Percentiles rank a stretch among this genome's conserved stretches.
Conservation (phyloP, 768 basidiomycete genomes). For the Mrakia gelida region DNA sequence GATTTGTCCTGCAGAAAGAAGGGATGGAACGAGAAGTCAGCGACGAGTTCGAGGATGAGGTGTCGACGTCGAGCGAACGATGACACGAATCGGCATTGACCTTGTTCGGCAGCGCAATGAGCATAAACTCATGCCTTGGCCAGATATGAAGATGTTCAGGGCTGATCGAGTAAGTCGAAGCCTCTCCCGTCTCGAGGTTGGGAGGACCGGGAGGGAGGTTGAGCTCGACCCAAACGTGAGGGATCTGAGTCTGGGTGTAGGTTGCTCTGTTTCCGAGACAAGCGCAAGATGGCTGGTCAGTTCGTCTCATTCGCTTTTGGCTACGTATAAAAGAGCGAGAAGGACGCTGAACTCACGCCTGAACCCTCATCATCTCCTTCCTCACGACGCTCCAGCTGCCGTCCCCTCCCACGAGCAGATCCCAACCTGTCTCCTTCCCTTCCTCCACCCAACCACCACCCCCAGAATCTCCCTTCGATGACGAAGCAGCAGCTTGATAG, state of each 20-base stretch:
- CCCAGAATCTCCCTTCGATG: not conserved
- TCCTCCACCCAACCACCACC: constrained; percentile 27
- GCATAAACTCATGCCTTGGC: constrained; percentile 99
- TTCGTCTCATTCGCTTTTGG: too few relatives aligned
- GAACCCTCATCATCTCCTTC: constrained; percentile 89
- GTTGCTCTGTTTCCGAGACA: constrained; percentile 63
- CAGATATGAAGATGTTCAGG: constrained; percentile 97
- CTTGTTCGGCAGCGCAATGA: constrained; percentile 96
- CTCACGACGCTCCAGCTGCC: constrained; percentile 89
- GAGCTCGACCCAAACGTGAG: constrained; percentile 92
- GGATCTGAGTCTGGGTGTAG: constrained; percentile 91
- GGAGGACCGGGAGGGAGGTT: constrained; percentile 73
- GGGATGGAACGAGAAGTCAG: constrained; percentile 35
- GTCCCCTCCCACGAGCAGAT: constrained; percentile 71
- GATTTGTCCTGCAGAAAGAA: constrained; percentile 68
- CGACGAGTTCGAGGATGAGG: not conserved
- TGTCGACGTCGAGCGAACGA: constrained; percentile 33
- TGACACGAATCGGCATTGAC: constrained; percentile 51
- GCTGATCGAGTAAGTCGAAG: constrained; percentile 78
- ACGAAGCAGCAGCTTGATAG: constrained; percentile 16
- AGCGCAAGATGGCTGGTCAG: not conserved
- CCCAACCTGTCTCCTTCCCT: constrained; percentile 37
- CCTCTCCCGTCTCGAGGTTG: constrained; percentile 48
- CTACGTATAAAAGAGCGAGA: too few relatives aligned
- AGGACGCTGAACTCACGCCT: constrained; percentile 56